phyloP scores from a whole-genome alignment of 352 stramenopile genomes.

The Pythium graminicola region DNA sequence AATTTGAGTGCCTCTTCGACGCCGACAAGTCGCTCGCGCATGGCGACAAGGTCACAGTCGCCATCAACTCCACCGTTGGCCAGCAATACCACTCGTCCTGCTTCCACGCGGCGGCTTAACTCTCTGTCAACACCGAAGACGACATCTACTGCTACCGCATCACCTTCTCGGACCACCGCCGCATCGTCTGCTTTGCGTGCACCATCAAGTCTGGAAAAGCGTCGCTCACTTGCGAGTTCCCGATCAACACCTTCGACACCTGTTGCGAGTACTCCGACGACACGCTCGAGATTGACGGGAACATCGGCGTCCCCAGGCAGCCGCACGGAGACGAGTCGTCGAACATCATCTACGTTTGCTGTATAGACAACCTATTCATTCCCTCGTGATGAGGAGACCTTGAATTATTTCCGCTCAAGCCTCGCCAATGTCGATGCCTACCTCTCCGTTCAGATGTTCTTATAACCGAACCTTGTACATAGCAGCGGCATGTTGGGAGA shows the following conservation, averaged over 20 bases:
- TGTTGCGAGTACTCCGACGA: not conserved
- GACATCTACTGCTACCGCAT: not conserved
- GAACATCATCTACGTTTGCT: slow-evolving; percentile 7
- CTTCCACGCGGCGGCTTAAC: slow-evolving; percentile 9
- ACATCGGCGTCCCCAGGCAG: not conserved
- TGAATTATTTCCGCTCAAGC: not conserved
- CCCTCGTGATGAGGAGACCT: not conserved
- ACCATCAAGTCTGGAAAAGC: slow-evolving; percentile 12
- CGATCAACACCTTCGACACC: slow-evolving; percentile 19
- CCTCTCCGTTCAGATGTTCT: too few relatives aligned
- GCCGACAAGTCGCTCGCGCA: slow-evolving; percentile 4
- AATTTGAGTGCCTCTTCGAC: slow-evolving; percentile 5
- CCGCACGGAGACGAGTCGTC: slow-evolving; percentile 2
- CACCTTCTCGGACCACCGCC: slow-evolving; percentile 3
- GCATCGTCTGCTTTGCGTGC: slow-evolving; percentile 2
- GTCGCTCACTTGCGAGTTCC: slow-evolving; percentile 13
- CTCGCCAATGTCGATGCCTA: not conserved
- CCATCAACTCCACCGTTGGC: slow-evolving; percentile 7
- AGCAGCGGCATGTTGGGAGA: too few relatives aligned
- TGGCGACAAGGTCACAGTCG: not conserved
- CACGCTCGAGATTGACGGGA: slow-evolving; percentile 1
- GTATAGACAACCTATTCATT: slow-evolving; percentile 4
- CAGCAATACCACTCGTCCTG: slow-evolving; percentile 7
- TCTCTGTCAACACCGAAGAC: slow-evolving; percentile 12
- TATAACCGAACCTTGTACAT: too few relatives aligned